Conservation (phyloP, 2,329 filamentous ascomycete species). For the Sporothrix globosa region DNA sequence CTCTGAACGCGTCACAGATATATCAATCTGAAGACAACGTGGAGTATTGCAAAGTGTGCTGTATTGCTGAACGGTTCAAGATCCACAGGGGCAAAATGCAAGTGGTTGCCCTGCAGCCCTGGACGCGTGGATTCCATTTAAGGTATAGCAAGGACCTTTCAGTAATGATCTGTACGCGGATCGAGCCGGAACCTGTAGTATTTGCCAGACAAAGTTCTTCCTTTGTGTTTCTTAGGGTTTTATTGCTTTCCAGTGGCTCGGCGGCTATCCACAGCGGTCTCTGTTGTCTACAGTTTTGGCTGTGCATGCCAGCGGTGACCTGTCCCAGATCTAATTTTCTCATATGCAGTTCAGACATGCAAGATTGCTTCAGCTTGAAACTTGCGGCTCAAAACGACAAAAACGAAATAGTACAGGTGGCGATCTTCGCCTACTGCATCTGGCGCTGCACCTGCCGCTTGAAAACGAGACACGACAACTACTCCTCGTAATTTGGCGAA, state of each 20-base stretch:
- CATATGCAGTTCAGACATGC: background rate
- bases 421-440: constrained; percentile 5
- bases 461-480: constrained; percentile 12
- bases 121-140: background rate
- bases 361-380: background rate
- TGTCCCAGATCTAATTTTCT: background rate
- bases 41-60: too few species aligned
- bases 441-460: background rate
- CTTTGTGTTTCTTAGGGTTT: too few species aligned
- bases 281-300: background rate
- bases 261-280: background rate
- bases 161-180: constrained; percentile 7
- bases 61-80: background rate
- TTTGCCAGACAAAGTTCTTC: background rate
- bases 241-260: background rate
- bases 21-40: background rate
- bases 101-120: background rate
- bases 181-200: background rate
- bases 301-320: background rate
- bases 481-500: background rate
- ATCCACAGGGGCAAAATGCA: background rate
- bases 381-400: background rate
- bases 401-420: background rate
- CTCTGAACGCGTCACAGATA: constrained; percentile 2
- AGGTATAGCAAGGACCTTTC: background rate